Conservation (phyloP, 169 alveolate species). For the Plasmodium chabaudi region DNA sequence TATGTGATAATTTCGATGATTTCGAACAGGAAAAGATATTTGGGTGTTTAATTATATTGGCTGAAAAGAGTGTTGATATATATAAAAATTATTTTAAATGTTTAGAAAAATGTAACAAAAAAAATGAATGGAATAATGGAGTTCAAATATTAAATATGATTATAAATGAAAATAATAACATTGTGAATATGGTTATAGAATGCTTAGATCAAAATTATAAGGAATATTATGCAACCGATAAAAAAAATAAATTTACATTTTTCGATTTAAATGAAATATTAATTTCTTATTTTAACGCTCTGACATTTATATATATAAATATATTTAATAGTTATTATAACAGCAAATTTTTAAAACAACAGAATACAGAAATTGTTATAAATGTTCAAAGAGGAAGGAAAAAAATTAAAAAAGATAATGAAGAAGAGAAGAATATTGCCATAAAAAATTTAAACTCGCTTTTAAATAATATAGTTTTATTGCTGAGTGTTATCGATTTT, state of each 20-base stretch:
- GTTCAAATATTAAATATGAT: conserved; percentile 16
- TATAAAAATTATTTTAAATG: conserved; percentile 71
- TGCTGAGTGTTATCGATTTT: conserved; percentile 48
- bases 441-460: conserved; percentile 56
- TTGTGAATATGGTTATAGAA: conserved; percentile 47
- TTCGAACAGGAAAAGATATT: conserved; percentile 63
- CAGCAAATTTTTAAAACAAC: conserved; percentile 37
- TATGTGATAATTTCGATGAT: conserved; percentile 30
- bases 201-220: conserved; percentile 53
- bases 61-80: conserved; percentile 70
- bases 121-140: conserved; percentile 25
- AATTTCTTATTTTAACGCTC: conserved; percentile 60
- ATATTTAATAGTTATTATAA: conserved; percentile 56
- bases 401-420: conserved; percentile 58
- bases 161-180: conserved; percentile 43
- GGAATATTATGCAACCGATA: conserved; percentile 54
- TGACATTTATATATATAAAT: conserved; percentile 66
- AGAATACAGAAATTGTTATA: conserved; percentile 25
- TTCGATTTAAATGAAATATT: conserved; percentile 59
- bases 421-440: conserved; percentile 46
- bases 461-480: conserved; percentile 63
- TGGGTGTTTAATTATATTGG: conserved; percentile 55
- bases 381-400: conserved; percentile 72
- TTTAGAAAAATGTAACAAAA: conserved; percentile 41
- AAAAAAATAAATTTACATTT: conserved; percentile 35